Conservation (phyloP, 257 asterid species). For the Penstemon barbatus region DNA sequence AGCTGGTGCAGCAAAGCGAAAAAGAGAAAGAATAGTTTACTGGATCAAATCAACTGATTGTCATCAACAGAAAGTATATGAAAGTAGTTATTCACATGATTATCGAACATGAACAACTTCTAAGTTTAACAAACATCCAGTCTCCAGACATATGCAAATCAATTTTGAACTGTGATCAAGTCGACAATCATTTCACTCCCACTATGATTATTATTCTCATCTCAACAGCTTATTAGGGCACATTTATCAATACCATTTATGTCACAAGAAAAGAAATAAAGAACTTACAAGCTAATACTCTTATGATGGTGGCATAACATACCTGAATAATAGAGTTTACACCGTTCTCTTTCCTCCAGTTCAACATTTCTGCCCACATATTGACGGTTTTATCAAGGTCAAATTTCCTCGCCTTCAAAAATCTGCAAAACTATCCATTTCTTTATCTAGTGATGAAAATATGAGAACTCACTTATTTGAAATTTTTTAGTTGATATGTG, state of each 20-base stretch:
- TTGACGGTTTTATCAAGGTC: constrained; percentile 85
- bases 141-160: background rate
- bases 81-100: constrained; percentile 1
- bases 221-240: constrained; percentile 16
- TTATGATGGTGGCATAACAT: constrained; percentile 23
- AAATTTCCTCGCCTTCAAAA: constrained; percentile 91
- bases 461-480: constrained; percentile 1
- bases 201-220: constrained; percentile 19
- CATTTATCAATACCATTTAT: constrained; percentile 17
- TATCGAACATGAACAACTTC: constrained; percentile 3
- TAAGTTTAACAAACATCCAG: constrained; percentile 16
- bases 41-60: background rate
- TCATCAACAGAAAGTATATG: background rate
- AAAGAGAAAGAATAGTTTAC: background rate
- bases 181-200: constrained; percentile 16
- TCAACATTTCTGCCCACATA: constrained; percentile 97
- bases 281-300: constrained; percentile 13
- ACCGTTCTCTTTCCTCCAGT: constrained; percentile 88
- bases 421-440: constrained; percentile 50
- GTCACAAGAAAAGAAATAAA: constrained; percentile 15
- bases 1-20: background rate
- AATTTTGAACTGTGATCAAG: constrained; percentile 1
- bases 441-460: constrained; percentile 15
- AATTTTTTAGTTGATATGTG: background rate
- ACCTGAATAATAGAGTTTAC: constrained; percentile 90